Base-by-base conservation (phyloP, 768 basidiomycete genomes). In the Tylopilus felleus region DNA sequence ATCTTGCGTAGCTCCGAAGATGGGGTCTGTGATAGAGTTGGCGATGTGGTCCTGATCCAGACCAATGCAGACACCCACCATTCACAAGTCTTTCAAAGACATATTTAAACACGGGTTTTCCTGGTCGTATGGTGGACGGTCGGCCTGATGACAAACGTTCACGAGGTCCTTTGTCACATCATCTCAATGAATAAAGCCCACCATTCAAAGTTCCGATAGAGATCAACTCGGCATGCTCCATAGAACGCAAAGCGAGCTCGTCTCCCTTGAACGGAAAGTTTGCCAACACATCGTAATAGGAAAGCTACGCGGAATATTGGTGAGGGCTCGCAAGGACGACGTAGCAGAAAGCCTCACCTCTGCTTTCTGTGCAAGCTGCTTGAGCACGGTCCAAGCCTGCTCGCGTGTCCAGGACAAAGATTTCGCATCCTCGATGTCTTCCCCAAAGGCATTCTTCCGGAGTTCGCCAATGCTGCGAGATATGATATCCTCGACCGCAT, bases 231-330 rank as follows among this genome's bases (percentile, higher is more conserved):
- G 86, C 85, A 56, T 91, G 87, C 66, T 98, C 96, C 83, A 98
- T 86, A 27, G 79, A 82, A 56, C 91, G 80, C 51, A 98, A 65
- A 2, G 90, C 77, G 17, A 75, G 73, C 65, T 96, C 94, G 59
- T 94, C 86, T n/a, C 88, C 91, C 66, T 93, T 94, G 82, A 95
- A 97, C 0, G 90, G 92, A 65, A 86, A 87, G 47, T 91, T 86
- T 47, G 88, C 71, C 49, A 98, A 73, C 5, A 90, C 75, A 21
- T 92, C 84, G 51, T 93, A 82, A 67, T 98, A 98, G 10, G 90
- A 78, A 9, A 92, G 72, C 91, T 93, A 19, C 9, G 22, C 1
- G 16, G 17, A 29, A 29, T 1, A 16, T 52, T 8, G 9, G 9
- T 33, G 13, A 46, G 33, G 25, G 35, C 19, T 72, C 49, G 31